Base-by-base conservation (phyloP, 2,329 filamentous ascomycete species). In the Penicillium sp. region DNA sequence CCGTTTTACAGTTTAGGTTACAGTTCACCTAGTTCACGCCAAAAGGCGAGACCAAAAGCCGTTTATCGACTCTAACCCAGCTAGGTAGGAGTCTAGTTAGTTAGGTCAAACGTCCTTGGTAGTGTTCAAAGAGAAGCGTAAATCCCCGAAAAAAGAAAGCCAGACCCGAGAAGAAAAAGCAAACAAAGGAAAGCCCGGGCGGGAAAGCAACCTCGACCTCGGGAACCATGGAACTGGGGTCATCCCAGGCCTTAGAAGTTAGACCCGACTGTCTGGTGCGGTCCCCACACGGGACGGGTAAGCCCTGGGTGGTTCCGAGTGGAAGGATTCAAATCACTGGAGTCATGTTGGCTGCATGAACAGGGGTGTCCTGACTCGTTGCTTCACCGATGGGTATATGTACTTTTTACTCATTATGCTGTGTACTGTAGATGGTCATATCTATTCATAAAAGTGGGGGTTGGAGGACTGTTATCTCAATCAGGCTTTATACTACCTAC, bases 281-380 rank as follows among this genome's bases (percentile, higher is more conserved):
- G 5, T 29, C 48, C 19, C 47, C 47, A 35, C 47, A 30, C 22
- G 45, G 38, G 30, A 30, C 27, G 22, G 33, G 29, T 36, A 36
- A 37, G n/a, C 46, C 31, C 31, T 49, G 31, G 18, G 28, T 16
- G 18, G 18, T 42, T 44, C 25, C 25, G 14, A 48, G 9, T 41
- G 44, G 34, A 41, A 19, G 38, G 39, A 30, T 30, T 19, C 14
- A 12, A 9, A 25, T 8, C 5, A 25, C 19, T 1, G 10, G 28
- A 41, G 29, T 41, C 40, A 41, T 41, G 41, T 35, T 13, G 12
- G 4, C 4, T 40, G 29, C 44, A 40, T 27, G 39, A 25, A 34
- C 44, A 41, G 18, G 34, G 39, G 33, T 30, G 27, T 36, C 33
- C 33, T 27, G 18, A 36, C 31, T 43, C 28, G 18, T 31, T n/a